Evolutionary conservation across 164 flowering plant species (phyloP), one percentile per base, ranked within the genome.

Genomic region (Chloranthus sessilifolius): DNA sequence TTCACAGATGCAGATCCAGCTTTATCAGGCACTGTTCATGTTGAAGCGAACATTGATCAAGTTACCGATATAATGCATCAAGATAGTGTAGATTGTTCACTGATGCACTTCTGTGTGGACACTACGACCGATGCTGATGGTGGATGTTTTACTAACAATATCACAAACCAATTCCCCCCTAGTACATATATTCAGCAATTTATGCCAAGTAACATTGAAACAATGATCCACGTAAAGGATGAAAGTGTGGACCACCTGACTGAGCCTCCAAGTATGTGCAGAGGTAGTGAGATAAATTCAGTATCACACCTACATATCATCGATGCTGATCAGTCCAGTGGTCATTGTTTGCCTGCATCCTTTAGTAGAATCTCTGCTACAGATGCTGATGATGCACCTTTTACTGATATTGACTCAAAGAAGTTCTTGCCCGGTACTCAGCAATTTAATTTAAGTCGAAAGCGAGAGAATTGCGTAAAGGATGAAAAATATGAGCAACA

Each of bases 401-500:
- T 48, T 46, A 25, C 44, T 34, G 37, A 34, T 28, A 44, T 14
- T 48, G 50, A 41, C 5, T 36, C 65, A 2, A 58, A 26, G 43
- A 40, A 55, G 1, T 20, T 24, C 28, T 21, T 56, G 5, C 55
- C 66, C 1, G 40, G 0, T 42, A 38, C 9, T 58, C 47, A 23
- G 31, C 30, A 56, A 33, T 49, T 28, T 3, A 36, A 20, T 45
- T 49, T 58, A 21, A 70, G 21, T 45, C 59, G 45, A 26, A 51
- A 52, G 33, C 70, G 46, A 39, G 43, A 35, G 5, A 35, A 31
- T 60, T 45, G 24, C 43, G 20, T 52, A 30, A 64, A 63, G 60
- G 63, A 63, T 35, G 68, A 64, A 59, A 55, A 17, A 26, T 63
- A 66, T 24, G 50, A 43, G 47, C 60, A 61, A 31, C 19, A 47